Percentiles rank a stretch among this genome's conserved stretches.
These are phyloP conservation scores for Aquilaria sinensis DNA, from an alignment of 345 rosid genomes.

Conservation along the genomic window DNA sequence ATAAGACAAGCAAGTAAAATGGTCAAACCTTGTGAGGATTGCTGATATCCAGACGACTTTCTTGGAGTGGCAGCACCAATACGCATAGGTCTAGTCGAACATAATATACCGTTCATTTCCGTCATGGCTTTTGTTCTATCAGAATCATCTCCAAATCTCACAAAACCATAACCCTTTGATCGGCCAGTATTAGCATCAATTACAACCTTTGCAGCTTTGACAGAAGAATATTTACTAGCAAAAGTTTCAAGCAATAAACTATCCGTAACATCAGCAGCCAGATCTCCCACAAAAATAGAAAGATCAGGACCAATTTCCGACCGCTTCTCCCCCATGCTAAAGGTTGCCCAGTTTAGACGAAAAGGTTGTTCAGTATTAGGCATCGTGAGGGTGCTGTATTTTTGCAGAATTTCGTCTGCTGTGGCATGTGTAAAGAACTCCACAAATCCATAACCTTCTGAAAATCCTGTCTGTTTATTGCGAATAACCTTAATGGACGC, in stretches of 20 bases:
- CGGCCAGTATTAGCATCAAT: conserved; percentile 92
- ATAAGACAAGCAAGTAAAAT: conserved; percentile 9
- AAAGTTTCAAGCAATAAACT: conserved; percentile 66
- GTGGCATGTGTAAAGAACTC: conserved; percentile 77
- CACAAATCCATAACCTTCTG: conserved; percentile 95
- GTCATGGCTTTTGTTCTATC: conserved; percentile 84
- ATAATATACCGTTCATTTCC: conserved; percentile 89
- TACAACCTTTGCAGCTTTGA: conserved; percentile 90
- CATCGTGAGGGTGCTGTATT: conserved; percentile 59
- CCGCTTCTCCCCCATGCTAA: conserved; percentile 82
- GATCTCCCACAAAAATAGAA: conserved; percentile 94
- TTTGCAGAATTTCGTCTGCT: conserved; percentile 83
- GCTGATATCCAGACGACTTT: conserved; percentile 80
- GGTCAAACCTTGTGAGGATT: conserved; percentile 46
- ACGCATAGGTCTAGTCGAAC: conserved; percentile 94
- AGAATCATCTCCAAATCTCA: conserved; percentile 87
- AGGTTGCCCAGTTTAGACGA: conserved; percentile 97
- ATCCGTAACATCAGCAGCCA: conserved; percentile 92
- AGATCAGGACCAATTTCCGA: conserved; percentile 83
- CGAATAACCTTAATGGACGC: conserved; percentile 86
- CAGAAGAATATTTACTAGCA: conserved; percentile 67
- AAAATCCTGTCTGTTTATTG: conserved; percentile 78
- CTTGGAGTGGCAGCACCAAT: conserved; percentile 95
- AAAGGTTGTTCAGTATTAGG: conserved; percentile 80
- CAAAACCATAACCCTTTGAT: conserved; percentile 96